Percentiles rank a stretch among this genome's conserved stretches.
phyloP scores from a whole-genome alignment of 192 early-diverging fungal species.

The Entomortierella lignicola region DNA sequence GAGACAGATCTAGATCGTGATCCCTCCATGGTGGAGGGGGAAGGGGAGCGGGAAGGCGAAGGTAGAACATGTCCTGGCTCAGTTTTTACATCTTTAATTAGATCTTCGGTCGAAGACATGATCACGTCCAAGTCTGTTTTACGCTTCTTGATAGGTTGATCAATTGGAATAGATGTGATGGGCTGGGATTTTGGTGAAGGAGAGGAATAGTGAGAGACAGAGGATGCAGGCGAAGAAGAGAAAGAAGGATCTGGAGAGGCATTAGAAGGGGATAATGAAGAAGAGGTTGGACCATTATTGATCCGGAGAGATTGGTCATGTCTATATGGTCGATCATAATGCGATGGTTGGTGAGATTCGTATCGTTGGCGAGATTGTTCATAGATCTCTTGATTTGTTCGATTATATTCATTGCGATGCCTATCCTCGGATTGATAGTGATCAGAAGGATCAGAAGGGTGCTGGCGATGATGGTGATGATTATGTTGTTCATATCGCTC shows the following conservation, averaged over 20 bases:
- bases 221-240: conserved; percentile 15
- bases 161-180: background rate
- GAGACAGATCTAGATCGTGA: conserved; percentile 16
- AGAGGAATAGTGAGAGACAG: conserved; percentile 20
- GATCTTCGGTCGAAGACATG: background rate
- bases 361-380: background rate
- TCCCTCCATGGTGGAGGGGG: background rate
- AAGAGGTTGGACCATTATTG: background rate
- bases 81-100: background rate
- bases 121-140: background rate
- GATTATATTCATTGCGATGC: background rate
- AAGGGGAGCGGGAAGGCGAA: conserved; percentile 14
- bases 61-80: background rate
- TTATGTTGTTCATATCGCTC: too few relatives aligned
- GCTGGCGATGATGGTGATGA: background rate
- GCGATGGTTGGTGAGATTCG: background rate
- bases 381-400: background rate
- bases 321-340: background rate
- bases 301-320: background rate
- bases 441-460: background rate
- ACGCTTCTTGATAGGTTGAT: conserved; percentile 5
- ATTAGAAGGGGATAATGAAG: background rate
- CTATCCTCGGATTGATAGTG: background rate
- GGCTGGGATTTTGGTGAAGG: conserved; percentile 35
- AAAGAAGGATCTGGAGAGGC: conserved; percentile 3